A percentile compares a stretch with the other conserved stretches of the same genome.
These are phyloP conservation scores for Solanum arcanum DNA, from an alignment of 257 asterid species.

Conservation along the genomic window DNA sequence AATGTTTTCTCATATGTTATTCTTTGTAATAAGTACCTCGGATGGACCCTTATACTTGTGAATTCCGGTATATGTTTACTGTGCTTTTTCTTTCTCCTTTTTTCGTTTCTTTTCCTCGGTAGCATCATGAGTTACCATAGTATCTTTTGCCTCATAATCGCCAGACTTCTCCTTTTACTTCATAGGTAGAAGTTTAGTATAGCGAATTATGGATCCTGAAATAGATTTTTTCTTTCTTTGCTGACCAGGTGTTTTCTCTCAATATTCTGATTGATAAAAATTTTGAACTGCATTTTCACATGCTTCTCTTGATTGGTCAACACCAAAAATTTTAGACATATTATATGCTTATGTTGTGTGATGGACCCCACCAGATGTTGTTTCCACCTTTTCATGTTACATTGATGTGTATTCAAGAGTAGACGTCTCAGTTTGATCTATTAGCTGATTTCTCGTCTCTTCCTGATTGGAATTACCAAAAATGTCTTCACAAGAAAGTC, in stretches of 20 bases:
- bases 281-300: too few species aligned
- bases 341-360: conserved; percentile 4
- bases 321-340: conserved; percentile 10
- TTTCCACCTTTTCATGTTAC: conserved; percentile 11
- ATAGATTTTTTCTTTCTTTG: conserved; percentile 17
- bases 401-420: conserved; percentile 12
- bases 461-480: not conserved
- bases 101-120: conserved; percentile 31
- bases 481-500: too few species aligned
- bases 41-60: conserved; percentile 54
- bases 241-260: conserved; percentile 16
- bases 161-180: conserved; percentile 49
- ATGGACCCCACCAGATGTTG: conserved; percentile 2
- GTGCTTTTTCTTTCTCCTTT: conserved; percentile 35
- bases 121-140: conserved; percentile 23
- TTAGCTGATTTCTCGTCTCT: conserved; percentile 10
- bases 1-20: conserved; percentile 70
- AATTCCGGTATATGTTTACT: conserved; percentile 40
- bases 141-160: conserved; percentile 29
- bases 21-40: conserved; percentile 7
- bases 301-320: too few species aligned
- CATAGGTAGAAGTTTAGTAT: conserved; percentile 47
- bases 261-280: conserved; percentile 1
- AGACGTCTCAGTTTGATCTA: conserved; percentile 12
- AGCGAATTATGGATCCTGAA: conserved; percentile 17